Base-by-base conservation (phyloP, 805 yeast genomes). In the Hyphopichia homilentoma region DNA sequence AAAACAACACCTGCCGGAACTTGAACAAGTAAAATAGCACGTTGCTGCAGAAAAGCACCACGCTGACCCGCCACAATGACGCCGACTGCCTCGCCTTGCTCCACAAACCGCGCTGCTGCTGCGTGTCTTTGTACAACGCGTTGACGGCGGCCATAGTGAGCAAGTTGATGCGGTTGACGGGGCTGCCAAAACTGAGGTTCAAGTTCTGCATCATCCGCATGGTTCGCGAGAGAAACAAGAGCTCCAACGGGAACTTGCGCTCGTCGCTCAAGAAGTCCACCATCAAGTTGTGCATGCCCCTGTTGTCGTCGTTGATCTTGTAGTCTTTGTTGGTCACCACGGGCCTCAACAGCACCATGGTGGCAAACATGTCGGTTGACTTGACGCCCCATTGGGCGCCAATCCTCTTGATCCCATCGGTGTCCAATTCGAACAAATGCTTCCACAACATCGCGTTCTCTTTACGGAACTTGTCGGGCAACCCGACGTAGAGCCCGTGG, bases 121-220 rank as follows among this genome's bases (percentile, higher is more conserved):
- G n/a, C n/a, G n/a, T n/a, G n/a, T n/a, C n/a, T n/a, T n/a, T n/a
- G n/a, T n/a, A 16, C 29, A 52, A 40, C 6, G 52, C 38, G 32
- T 47, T 43, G 12, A 67, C 48, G 20, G 86, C 85, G 44, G 75
- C 78, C 11, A 62, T 55, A 0, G 84, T 84, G 33, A 84, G 61
- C 18, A 80, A 49, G 36, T 77, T 79, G 43, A 84, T 58, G 36
- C 93, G 65, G 51, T 84, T 84, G n/a, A 82, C 81, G 0, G 89
- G 90, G 11, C 86, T 74, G 4, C 81, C 85, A 50, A 73, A 75
- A 21, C 60, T 61, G 42, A 75, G 77, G 51, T 84, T 84, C 41
- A 81, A 55, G 16, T 78, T 79, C 50, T 83, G 90, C 31, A 84
- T 70, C 64, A 84, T 82, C 38, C 89, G 63, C 82, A 82, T 80